Evolutionary conservation across 108 stramenopile genomes (phyloP), one percentile per base, ranked within the genome.

Genomic region (Stephanodiscus minutulus): DNA sequence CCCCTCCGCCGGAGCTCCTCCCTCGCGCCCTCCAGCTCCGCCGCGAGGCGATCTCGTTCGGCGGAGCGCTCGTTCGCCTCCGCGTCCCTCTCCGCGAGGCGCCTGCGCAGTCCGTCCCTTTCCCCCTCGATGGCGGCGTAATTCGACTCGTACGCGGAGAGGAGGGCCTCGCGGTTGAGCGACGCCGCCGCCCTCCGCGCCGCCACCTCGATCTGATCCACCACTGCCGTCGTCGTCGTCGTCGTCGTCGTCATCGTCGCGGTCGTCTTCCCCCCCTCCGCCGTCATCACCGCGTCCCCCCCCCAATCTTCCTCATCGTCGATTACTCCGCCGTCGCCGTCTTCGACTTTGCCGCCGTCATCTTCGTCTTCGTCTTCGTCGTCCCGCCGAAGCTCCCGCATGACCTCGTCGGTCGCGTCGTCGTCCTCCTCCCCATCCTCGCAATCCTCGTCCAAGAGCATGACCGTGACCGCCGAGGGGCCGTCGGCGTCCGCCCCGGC

Each of bases 141-240:
- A 15, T 44, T 50, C 5, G 72, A 41, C 46, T 82, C 81, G 65
- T 73, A 56, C 24, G 71, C 46, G 22, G 81, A 53, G 52, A 66
- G 50, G 64, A 82, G 59, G n/a, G 76, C 81, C 18, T 58, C 54
- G 7, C 72, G 64, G 48, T 73, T 73, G 47, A 82, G 76, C 3
- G 50, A 25, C 28, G 21, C 39, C 31, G 81, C 59, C 24, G 61
- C 54, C 3, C 44, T 47, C 27, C 75, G 80, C 37, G 80, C 80
- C 8, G 70, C 68, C 24, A 31, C 36, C 63, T 48, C 53, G 15
- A 47, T 12, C 8, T 73, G 44, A 33, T n/a, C n/a, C n/a, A n/a
- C n/a, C n/a, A n/a, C n/a, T n/a, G n/a, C n/a, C n/a, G n/a, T n/a
- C n/a, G n/a, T n/a, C n/a, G n/a, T n/a, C n/a, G n/a, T n/a, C n/a